Percentiles rank a stretch among this genome's conserved stretches.
phyloP scores from a whole-genome alignment of 257 asterid species.

The Solanum appendiculatum region DNA sequence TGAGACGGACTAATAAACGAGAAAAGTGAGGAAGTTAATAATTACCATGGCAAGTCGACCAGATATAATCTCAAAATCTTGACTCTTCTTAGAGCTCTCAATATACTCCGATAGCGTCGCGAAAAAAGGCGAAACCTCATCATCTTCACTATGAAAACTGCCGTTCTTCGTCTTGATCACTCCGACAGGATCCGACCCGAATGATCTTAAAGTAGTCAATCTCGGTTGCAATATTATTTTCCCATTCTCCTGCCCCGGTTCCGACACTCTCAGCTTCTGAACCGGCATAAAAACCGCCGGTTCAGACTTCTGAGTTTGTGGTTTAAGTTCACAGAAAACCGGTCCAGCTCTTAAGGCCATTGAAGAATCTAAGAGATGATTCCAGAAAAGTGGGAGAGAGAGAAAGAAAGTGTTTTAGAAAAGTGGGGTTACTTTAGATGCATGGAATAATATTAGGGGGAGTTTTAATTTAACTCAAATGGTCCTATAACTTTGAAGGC shows the following conservation, averaged over 20 bases:
- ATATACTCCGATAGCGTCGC: constrained; percentile 57
- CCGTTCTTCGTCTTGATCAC: constrained; percentile 16
- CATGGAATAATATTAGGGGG: not conserved
- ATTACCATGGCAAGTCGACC: constrained; percentile 97
- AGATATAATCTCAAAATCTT: constrained; percentile 74
- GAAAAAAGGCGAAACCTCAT: constrained; percentile 56
- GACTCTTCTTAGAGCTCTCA: constrained; percentile 65
- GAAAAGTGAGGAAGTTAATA: not conserved
- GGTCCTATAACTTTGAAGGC: not conserved
- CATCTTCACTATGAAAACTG: constrained; percentile 8
- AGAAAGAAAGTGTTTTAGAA: not conserved
- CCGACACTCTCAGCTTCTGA: constrained; percentile 25
- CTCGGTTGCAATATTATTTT: constrained; percentile 85
- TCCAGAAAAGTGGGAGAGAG: not conserved
- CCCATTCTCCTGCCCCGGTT: constrained; percentile 13
- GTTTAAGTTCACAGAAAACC: constrained; percentile 30
- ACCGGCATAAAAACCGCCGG: constrained; percentile 15
- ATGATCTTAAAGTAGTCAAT: constrained; percentile 63
- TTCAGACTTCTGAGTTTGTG: constrained; percentile 7
- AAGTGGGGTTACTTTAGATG: not conserved
- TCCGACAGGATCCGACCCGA: constrained; percentile 31
- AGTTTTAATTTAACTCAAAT: not conserved
- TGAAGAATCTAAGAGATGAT: not conserved
- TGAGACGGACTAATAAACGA: too few species aligned
- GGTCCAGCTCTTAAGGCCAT: constrained; percentile 53